Evolutionary conservation across 1,284 basidiomycete genomes (phyloP).

Genomic region (Cystobasidiaceae sp.): DNA sequence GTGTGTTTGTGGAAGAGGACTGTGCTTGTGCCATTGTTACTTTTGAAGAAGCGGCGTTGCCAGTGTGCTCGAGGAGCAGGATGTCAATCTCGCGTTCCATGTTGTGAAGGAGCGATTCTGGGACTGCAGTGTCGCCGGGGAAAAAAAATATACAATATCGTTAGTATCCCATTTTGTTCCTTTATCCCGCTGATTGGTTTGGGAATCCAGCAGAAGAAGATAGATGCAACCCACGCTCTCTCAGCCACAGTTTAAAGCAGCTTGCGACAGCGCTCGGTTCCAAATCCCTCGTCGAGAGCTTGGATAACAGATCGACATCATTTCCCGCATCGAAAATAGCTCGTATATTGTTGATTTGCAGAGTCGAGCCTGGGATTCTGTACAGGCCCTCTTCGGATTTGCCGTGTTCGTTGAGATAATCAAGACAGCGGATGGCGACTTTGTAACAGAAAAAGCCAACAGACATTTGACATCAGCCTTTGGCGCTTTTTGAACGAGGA

Average conservation of each 20-base stretch:
- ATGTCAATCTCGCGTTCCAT: conserved; percentile 34
- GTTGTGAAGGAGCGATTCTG: conserved; percentile 36
- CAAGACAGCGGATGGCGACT: conserved; percentile 67
- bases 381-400: conserved; percentile 67
- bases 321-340: conserved; percentile 75
- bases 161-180: too few relatives aligned
- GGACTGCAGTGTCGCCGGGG: conserved; percentile 39
- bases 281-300: conserved; percentile 34
- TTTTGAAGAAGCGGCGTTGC: conserved; percentile 35
- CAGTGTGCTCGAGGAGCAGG: conserved; percentile 31
- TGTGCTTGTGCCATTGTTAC: conserved; percentile 28
- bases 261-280: conserved; percentile 62
- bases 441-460: conserved; percentile 51
- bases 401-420: conserved; percentile 73
- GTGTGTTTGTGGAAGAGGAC: conserved; percentile 11
- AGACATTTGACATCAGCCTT: not conserved
- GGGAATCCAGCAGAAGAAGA: not conserved
- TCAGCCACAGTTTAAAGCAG: conserved; percentile 53
- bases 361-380: conserved; percentile 67
- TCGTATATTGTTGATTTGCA: conserved; percentile 67
- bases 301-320: conserved; percentile 36
- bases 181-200: too few relatives aligned
- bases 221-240: conserved; percentile 49
- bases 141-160: not conserved
- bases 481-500: not conserved